Percentiles rank a stretch among this genome's conserved stretches.
phyloP scores from a whole-genome alignment of 257 asterid genomes.

The Verbascum thapsus region DNA sequence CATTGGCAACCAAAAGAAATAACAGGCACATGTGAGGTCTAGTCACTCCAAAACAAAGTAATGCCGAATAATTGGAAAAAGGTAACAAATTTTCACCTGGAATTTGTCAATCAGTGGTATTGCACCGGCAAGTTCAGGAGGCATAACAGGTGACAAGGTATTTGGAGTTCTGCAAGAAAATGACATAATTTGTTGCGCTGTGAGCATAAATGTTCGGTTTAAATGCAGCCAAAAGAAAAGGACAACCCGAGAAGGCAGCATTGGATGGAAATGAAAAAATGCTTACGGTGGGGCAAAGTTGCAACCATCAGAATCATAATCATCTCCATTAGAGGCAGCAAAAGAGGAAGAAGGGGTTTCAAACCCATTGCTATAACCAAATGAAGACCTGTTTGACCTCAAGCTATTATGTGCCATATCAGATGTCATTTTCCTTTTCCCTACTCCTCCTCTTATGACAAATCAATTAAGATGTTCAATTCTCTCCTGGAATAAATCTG shows the following conservation, averaged over 20 bases:
- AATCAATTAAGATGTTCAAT: background rate
- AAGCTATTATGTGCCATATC: constrained; percentile 71
- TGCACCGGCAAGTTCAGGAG: constrained; percentile 91
- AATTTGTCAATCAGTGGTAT: constrained; percentile 88
- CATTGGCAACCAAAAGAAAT: constrained; percentile 13
- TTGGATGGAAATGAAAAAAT: constrained; percentile 13
- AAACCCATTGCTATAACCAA: constrained; percentile 85
- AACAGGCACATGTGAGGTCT: constrained; percentile 1
- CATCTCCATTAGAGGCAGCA: constrained; percentile 75
- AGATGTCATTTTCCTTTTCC: constrained; percentile 48
- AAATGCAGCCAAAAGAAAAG: constrained; percentile 9
- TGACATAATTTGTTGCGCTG: constrained; percentile 16
- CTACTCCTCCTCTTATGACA: constrained; percentile 13
- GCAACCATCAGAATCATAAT: constrained; percentile 95
- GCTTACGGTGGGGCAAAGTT: constrained; percentile 87
- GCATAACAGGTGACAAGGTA: constrained; percentile 73
- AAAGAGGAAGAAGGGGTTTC: constrained; percentile 74
- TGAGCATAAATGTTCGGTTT: constrained; percentile 23
- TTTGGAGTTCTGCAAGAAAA: constrained; percentile 75
- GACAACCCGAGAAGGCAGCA: constrained; percentile 3
- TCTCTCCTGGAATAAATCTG: constrained; percentile 19
- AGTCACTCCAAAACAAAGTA: constrained; percentile 18
- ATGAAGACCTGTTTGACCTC: constrained; percentile 81
- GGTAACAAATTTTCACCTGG: constrained; percentile 57
- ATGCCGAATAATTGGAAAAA: constrained; percentile 17